Evolutionary conservation across 768 basidiomycete genomes (phyloP).

Genomic region (Leccinum obscurum): DNA sequence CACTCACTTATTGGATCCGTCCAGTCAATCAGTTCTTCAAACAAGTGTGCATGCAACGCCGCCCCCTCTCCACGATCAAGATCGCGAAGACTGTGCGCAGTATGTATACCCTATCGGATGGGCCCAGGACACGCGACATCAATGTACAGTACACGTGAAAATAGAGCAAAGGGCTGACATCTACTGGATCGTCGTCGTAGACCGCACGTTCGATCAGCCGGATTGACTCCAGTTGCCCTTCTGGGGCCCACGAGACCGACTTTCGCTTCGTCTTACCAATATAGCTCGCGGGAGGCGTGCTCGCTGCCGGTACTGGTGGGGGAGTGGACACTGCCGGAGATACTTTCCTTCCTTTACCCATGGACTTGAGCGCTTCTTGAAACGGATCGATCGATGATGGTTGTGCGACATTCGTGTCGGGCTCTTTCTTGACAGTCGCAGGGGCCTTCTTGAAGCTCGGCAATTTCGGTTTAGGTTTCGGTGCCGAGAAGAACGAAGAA

Average conservation of each 20-base stretch:
- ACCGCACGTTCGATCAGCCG: conserved; percentile 82
- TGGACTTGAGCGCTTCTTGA: conserved; percentile 77
- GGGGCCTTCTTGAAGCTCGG: conserved; percentile 86
- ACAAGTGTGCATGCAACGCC: conserved; percentile 76
- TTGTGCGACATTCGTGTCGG: conserved; percentile 63
- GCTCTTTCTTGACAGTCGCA: conserved; percentile 48
- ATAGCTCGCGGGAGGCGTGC: conserved; percentile 37
- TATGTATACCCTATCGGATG: conserved; percentile 67
- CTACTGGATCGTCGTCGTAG: conserved; percentile 86
- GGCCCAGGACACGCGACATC: conserved; percentile 41
- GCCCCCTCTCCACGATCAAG: conserved; percentile 88
- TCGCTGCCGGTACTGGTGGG: conserved; percentile 38
- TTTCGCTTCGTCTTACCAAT: conserved; percentile 67
- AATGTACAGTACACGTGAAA: conserved; percentile 50
- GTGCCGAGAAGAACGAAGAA: conserved; percentile 85
- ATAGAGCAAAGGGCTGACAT: conserved; percentile 66
- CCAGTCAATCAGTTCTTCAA: conserved; percentile 89
- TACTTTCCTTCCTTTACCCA: conserved; percentile 61
- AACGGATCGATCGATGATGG: conserved; percentile 80
- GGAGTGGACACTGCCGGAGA: conserved; percentile 65
- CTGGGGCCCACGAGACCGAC: conserved; percentile 76
- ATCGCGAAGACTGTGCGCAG: conserved; percentile 73
- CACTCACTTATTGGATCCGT: conserved; percentile 76
- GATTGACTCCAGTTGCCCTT: conserved; percentile 70
- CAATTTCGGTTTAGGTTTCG: conserved; percentile 79